Evolutionary conservation across 2,329 filamentous ascomycete species (phyloP), one percentile per base, ranked within the genome.

Genomic region (Aspergillus aculeatinus): DNA sequence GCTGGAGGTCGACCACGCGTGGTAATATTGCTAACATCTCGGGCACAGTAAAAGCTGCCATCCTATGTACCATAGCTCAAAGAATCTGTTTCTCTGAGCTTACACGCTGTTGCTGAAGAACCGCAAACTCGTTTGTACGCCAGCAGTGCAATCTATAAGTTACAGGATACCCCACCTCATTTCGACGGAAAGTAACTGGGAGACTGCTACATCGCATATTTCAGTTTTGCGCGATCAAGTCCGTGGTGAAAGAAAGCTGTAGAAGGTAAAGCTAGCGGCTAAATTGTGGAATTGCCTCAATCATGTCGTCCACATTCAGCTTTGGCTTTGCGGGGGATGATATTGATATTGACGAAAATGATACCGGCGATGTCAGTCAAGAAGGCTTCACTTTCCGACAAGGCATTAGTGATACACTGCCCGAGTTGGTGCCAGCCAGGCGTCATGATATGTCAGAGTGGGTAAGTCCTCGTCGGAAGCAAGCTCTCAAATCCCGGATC

Each of bases 241-340:
- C 3, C 27, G 27, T 3, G 27, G 27, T 29, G 9, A 29, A 29
- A 29, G 39, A 16, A 19, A 58, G 19, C 27, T 16, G 33, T 57
- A 27, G 29, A 14, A 16, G 5, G 16, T 19, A 35, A 11, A 39
- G 42, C 21, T 29, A 27, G 21, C 23, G n/a, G 44, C 33, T 44
- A 25, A n/a, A 21, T 10, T 51, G 39, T 33, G 31, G 29, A n/a
- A 12, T 57, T 3, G n/a, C 6, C 29, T 33, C 10, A n/a, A 49
- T 48, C 16, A 59, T 58, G 51, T 65, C 71, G 5, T 76, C 68
- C 12, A 51, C 65, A 19, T 86, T 87, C 70, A 82, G 81, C 59
- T 87, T 87, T 63, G 82, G 82, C 19, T 87, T 87, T 66, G 79
- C 81, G 0, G 83, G 82, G 21, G 83, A 87, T 60, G 84, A 86